Percentiles rank a stretch among this genome's conserved stretches.
These are phyloP conservation scores for Eimeria falciformis DNA, from an alignment of 169 alveolate species.

Conservation along the genomic window DNA sequence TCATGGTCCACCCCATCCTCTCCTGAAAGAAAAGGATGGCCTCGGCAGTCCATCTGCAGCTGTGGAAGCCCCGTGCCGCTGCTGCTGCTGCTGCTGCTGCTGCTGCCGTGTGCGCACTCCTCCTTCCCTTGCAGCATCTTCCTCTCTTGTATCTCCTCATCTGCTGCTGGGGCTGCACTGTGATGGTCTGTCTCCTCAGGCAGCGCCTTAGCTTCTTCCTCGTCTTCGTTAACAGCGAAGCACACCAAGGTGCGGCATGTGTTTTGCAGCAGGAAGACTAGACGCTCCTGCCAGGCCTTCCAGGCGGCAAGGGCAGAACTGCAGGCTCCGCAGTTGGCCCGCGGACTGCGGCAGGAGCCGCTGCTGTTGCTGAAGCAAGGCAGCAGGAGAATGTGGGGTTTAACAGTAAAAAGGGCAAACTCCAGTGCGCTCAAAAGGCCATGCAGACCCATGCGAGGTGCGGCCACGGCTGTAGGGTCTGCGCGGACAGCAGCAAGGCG, in stretches of 20 bases:
- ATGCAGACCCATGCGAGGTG: slow-evolving; percentile 22
- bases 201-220: slow-evolving; percentile 12
- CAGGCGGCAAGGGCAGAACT: background rate
- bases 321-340: slow-evolving; percentile 5
- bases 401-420: background rate
- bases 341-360: no score
- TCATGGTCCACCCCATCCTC: background rate
- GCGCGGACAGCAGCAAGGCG: slow-evolving; percentile 15
- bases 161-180: background rate
- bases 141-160: background rate
- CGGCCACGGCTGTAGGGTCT: slow-evolving; percentile 24
- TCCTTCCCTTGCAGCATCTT: background rate
- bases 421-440: slow-evolving; percentile 28
- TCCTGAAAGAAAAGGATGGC: slow-evolving; percentile 5
- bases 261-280: slow-evolving; percentile 3
- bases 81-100: slow-evolving; percentile 15
- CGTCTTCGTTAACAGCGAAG: slow-evolving; percentile 1
- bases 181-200: background rate
- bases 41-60: slow-evolving; percentile 25
- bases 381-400: background rate
- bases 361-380: slow-evolving; percentile 4
- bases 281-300: slow-evolving; percentile 24
- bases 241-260: background rate
- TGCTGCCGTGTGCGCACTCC: background rate
- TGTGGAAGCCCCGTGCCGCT: background rate